Evolutionary conservation across 768 basidiomycete species (phyloP), one percentile per base, ranked within the genome.

Genomic region (Lentinula raphanica): DNA sequence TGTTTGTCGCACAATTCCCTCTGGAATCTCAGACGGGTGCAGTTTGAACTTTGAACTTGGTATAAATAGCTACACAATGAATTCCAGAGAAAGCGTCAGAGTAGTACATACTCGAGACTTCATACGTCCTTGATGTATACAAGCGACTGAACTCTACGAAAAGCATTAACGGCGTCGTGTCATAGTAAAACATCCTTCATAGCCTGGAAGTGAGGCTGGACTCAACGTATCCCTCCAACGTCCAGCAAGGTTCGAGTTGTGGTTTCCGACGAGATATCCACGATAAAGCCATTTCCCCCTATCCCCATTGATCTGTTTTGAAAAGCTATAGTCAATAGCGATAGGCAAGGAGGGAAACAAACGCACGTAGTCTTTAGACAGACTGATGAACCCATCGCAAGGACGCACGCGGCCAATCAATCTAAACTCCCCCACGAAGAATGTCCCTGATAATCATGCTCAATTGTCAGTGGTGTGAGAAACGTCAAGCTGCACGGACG

Each of bases 351-450:
- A 35, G 38, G 54, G 49, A 44, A 54, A 36, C 45, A 56, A 60
- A 69, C 80, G 48, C 68, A 92, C 91, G 67, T 94, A 94, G 80
- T 91, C 86, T 68, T 94, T 94, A n/a, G 80, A 83, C 8, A 94
- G 67, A 60, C 82, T 89, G 51, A 94, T 77, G 62, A 92, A 82
- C 7, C 92, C 92, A 67, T 94, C 92, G 64, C 81, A 84, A 15
- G 86, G 82, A 57, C 93, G 76, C n/a, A 95, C 80, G 17, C 92
- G 82, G 36, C 93, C 92, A 3, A 86, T 73, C 25, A 95, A 69
- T 58, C 79, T 85, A 71, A 94, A 95, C 62, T 90, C 86, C 93
- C 92, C 92, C 92, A 95, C 13, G 91, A 85, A 7, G 92, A 94
- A 71, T 94, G 93, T 4, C 92, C 92, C 90, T 92, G 58, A 5